Conservation (phyloP, 129 eudicot species). For the Tagetes erecta region DNA sequence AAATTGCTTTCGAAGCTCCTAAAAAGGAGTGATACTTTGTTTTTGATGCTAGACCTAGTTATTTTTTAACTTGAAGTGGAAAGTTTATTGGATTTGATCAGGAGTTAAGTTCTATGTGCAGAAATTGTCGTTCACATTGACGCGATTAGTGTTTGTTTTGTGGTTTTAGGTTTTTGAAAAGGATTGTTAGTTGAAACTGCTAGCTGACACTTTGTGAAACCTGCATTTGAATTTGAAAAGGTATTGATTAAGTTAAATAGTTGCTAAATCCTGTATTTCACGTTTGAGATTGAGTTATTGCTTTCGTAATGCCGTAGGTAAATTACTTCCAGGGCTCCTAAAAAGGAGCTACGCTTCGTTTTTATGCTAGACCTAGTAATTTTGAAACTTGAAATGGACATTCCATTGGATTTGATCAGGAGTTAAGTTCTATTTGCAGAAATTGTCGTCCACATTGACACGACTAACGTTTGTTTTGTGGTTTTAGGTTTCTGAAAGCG, state of each 20-base stretch:
- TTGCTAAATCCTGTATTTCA: conserved; percentile 7
- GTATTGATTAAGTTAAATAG: conserved; percentile 18
- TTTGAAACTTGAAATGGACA: conserved; percentile 6
- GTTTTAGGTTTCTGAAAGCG: not conserved
- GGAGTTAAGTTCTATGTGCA: not conserved
- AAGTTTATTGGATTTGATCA: conserved; percentile 11
- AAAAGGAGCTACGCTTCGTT: not conserved
- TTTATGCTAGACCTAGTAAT: conserved; percentile 17
- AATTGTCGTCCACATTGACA: not conserved
- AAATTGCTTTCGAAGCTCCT: conserved; percentile 5
- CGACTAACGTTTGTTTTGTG: not conserved
- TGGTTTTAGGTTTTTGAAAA: conserved; percentile 1
- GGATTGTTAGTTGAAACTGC: conserved; percentile 8
- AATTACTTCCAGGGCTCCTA: conserved; percentile 5
- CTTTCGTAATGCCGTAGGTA: not conserved
- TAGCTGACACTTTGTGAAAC: conserved; percentile 10
- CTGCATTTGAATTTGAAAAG: conserved; percentile 28
- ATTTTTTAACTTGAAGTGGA: conserved; percentile 8
- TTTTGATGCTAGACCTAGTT: conserved; percentile 12
- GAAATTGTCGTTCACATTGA: not conserved
- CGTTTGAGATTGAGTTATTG: not conserved
- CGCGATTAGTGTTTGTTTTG: not conserved
- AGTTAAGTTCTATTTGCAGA: not conserved
- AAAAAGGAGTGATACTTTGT: not conserved
- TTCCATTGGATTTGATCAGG: conserved; percentile 15